Evolutionary conservation across 2,329 filamentous ascomycete genomes (phyloP).

Genomic region (Cercospora sp.): DNA sequence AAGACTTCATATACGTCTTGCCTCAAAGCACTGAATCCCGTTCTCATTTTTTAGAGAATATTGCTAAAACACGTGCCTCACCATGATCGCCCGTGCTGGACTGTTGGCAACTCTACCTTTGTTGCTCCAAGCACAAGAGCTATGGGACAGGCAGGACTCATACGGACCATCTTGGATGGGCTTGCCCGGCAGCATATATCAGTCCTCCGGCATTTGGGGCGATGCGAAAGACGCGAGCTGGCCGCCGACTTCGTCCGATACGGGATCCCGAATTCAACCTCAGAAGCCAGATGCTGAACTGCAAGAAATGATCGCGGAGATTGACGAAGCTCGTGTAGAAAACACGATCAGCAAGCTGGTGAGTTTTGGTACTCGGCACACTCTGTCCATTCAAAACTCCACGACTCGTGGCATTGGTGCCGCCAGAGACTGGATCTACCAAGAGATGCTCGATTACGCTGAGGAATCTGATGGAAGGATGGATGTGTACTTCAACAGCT

Average conservation of each 20-base stretch:
- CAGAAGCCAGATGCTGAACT: constrained; percentile 47
- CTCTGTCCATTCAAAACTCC: constrained; percentile 55
- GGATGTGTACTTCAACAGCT: constrained; percentile 53
- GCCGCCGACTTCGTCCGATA: constrained; percentile 45
- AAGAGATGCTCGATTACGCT: constrained; percentile 54
- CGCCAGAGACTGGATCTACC: constrained; percentile 58
- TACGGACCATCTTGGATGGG: constrained; percentile 28
- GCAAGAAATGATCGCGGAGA: constrained; percentile 42
- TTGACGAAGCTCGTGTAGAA: constrained; percentile 51
- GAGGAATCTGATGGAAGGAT: constrained; percentile 53
- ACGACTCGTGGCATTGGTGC: constrained; percentile 57
- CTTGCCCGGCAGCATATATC: constrained; percentile 32
- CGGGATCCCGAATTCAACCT: constrained; percentile 38
- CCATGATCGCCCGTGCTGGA: background rate
- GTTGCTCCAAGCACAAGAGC: constrained; percentile 9
- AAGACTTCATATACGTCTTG: background rate
- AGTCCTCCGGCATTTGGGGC: constrained; percentile 26
- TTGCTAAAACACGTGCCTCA: background rate
- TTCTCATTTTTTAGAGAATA: background rate
- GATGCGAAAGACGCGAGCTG: constrained; percentile 38
- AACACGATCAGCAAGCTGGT: constrained; percentile 56
- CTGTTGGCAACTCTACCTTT: constrained; percentile 6
- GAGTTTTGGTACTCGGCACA: constrained; percentile 60
- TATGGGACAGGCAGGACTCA: constrained; percentile 3
- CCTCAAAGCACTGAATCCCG: background rate